Conservation (phyloP, 306 rosid genomes). For the Glycine soja region DNA sequence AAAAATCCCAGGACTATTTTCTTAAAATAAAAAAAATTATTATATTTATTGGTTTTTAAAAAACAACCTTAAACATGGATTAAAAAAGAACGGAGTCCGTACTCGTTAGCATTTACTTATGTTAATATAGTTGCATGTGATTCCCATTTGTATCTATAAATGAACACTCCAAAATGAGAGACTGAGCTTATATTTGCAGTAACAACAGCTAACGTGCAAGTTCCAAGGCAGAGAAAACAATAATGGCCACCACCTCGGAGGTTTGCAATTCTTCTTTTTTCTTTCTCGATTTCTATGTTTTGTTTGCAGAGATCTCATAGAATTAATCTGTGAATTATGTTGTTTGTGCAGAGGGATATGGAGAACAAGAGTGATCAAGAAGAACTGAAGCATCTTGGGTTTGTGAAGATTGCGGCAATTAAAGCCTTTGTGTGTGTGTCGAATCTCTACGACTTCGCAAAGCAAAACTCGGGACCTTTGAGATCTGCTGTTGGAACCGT, state of each 20-base stretch:
- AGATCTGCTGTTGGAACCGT: conserved; percentile 68
- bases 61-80: too few species aligned
- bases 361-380: conserved; percentile 42
- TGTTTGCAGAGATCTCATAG: background rate
- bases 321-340: background rate
- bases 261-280: conserved; percentile 8
- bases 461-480: conserved; percentile 73
- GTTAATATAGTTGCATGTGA: conserved; percentile 8
- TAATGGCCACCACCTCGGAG: conserved; percentile 45
- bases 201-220: conserved; percentile 1
- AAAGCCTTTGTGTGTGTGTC: conserved; percentile 60
- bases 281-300: background rate
- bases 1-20: too few species aligned
- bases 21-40: too few species aligned
- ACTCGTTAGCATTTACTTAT: background rate
- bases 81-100: too few species aligned
- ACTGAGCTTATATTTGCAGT: background rate
- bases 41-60: too few species aligned
- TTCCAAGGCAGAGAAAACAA: conserved; percentile 22
- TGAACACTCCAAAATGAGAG: background rate
- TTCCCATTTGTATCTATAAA: conserved; percentile 3
- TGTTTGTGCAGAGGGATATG: conserved; percentile 48
- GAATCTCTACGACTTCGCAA: conserved; percentile 71
- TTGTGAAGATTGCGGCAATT: conserved; percentile 65
- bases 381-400: conserved; percentile 71